These are phyloP conservation scores for Thinopyrum obtusiflorum DNA, from an alignment of 202 grass and related monocot genomes.

Conservation along the genomic window DNA sequence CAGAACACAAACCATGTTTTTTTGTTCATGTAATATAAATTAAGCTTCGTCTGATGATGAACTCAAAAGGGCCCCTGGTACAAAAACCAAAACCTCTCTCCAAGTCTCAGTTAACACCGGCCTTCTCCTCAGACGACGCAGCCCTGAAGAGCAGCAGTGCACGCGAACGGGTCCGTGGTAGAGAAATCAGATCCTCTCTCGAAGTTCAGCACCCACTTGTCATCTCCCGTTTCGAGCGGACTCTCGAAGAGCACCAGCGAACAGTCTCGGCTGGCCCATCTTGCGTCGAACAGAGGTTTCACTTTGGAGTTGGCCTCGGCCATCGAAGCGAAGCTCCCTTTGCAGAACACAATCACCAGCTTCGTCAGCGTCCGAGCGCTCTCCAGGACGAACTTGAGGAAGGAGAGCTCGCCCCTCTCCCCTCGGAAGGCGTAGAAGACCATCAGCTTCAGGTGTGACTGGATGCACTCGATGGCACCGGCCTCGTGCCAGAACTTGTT, in stretches of 20 bases:
- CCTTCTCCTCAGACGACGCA: neutral
- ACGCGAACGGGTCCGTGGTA: neutral
- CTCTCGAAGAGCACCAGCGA: neutral
- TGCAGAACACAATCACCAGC: neutral
- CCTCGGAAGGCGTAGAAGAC: conserved; percentile 2
- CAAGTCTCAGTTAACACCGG: neutral
- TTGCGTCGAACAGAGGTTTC: conserved; percentile 6
- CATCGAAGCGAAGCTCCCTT: neutral
- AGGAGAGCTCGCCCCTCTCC: neutral
- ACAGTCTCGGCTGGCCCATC: neutral
- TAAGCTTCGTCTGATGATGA: neutral
- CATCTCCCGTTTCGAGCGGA: neutral
- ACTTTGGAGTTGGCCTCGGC: neutral
- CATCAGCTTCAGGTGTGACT: neutral
- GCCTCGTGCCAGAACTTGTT: conserved; percentile 1
- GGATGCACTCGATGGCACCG: neutral
- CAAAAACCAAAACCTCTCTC: neutral
- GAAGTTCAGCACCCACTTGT: neutral
- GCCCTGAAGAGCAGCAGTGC: neutral
- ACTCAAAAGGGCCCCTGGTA: neutral
- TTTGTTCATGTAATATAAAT: neutral
- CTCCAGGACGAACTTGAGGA: conserved; percentile 22
- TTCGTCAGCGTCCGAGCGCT: neutral
- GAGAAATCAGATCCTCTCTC: conserved; percentile 1
- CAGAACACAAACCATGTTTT: neutral